These are phyloP conservation scores for Tricholoma matsutake DNA, from an alignment of 768 basidiomycete genomes.

Conservation along the genomic window DNA sequence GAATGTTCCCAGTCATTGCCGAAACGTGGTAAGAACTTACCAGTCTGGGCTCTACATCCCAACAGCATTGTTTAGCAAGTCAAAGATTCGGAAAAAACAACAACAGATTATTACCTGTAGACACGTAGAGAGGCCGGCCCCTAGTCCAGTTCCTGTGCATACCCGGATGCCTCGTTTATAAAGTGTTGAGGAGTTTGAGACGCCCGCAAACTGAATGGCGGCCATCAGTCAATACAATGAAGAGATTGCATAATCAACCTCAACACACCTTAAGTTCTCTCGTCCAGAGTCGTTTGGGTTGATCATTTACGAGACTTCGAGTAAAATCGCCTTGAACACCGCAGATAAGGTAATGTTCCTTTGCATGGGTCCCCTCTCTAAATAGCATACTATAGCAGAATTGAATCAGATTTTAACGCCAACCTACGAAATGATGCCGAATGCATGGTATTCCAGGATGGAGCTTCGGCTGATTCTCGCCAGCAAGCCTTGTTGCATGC, in stretches of 20 bases:
- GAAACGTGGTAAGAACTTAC: conserved; percentile 32
- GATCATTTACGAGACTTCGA: conserved; percentile 62
- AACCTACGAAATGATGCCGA: conserved; percentile 67
- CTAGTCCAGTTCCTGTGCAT: conserved; percentile 81
- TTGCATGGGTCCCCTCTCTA: conserved; percentile 70
- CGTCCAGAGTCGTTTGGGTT: conserved; percentile 73
- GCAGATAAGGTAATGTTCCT: conserved; percentile 78
- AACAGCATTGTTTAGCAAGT: background rate
- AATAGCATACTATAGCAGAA: background rate
- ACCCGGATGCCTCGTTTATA: conserved; percentile 79
- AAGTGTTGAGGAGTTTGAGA: conserved; percentile 77
- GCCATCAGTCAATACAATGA: conserved; percentile 3
- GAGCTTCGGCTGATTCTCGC: conserved; percentile 70
- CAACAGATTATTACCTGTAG: conserved; percentile 47
- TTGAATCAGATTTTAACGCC: background rate
- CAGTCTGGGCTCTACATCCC: conserved; percentile 44
- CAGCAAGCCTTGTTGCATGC: conserved; percentile 82
- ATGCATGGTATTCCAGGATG: conserved; percentile 81
- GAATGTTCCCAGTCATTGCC: background rate
- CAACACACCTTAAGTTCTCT: conserved; percentile 69
- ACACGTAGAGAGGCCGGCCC: conserved; percentile 75
- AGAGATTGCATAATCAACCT: background rate
- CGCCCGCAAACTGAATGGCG: conserved; percentile 61
- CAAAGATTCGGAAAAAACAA: background rate
- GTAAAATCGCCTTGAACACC: conserved; percentile 86